Conservation (phyloP, 2,329 filamentous ascomycete species). For the Alternaria conjuncta region DNA sequence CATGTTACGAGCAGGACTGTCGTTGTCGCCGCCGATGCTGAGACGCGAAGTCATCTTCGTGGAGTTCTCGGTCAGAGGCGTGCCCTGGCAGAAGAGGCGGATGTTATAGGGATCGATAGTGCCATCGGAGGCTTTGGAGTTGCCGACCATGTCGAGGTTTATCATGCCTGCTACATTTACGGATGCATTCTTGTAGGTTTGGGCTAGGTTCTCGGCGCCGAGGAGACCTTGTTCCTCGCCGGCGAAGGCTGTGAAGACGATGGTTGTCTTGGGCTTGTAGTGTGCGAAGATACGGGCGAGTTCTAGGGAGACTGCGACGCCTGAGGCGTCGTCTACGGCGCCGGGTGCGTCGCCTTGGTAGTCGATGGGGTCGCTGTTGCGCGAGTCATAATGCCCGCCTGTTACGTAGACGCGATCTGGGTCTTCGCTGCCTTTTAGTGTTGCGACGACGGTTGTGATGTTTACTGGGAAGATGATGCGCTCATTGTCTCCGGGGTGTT, state of each 20-base stretch:
- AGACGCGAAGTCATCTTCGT: constrained; percentile 45
- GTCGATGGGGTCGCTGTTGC: constrained; percentile 57
- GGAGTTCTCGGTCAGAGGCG: constrained; percentile 52
- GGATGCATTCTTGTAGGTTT: constrained; percentile 56
- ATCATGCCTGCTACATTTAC: constrained; percentile 62
- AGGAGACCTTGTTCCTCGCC: constrained; percentile 63
- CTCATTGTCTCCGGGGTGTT: constrained; percentile 46
- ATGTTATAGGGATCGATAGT: constrained; percentile 56
- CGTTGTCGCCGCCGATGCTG: constrained; percentile 53
- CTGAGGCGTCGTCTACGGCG: constrained; percentile 58
- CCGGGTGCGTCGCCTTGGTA: constrained; percentile 60
- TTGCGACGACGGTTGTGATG: constrained; percentile 57
- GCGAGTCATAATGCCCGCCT: constrained; percentile 62
- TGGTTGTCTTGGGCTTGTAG: constrained; percentile 55
- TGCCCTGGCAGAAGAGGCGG: constrained; percentile 59
- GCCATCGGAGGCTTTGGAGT: constrained; percentile 52
- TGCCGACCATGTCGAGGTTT: constrained; percentile 63
- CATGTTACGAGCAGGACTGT: constrained; percentile 59
- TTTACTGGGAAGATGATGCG: constrained; percentile 55
- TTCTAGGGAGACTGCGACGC: constrained; percentile 55
- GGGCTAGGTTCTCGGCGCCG: constrained; percentile 57
- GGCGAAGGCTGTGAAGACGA: constrained; percentile 61
- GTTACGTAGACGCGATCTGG: constrained; percentile 59
- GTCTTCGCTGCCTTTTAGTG: constrained; percentile 56
- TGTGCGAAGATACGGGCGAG: constrained; percentile 59